A percentile compares a stretch with the other conserved stretches of the same genome.
Evolutionary conservation across 257 asterid species (phyloP).

Genomic region (Gentiana dahurica): DNA sequence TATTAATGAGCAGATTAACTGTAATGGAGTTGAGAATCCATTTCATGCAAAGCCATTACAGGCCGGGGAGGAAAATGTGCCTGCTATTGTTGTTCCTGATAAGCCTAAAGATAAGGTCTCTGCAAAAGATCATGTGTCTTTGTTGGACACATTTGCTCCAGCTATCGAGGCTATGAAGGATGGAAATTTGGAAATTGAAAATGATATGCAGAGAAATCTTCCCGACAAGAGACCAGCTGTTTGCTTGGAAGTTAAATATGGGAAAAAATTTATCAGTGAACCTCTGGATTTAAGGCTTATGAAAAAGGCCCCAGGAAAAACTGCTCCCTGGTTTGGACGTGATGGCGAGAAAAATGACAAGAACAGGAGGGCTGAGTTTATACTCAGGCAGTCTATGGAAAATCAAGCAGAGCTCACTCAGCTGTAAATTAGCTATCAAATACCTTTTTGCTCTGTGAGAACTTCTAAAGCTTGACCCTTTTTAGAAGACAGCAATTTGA

Average conservation of each 20-base stretch:
- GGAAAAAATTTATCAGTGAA: conserved; percentile 66
- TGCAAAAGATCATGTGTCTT: conserved; percentile 34
- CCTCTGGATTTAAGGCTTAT: conserved; percentile 77
- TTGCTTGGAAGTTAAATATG: conserved; percentile 57
- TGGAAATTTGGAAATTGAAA: conserved; percentile 51
- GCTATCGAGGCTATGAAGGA: conserved; percentile 94
- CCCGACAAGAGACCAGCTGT: conserved; percentile 57
- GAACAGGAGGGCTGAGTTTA: conserved; percentile 78
- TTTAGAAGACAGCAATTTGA: conserved; percentile 38
- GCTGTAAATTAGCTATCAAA: conserved; percentile 59
- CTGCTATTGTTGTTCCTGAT: conserved; percentile 30
- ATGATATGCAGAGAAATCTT: conserved; percentile 36
- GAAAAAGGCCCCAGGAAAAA: conserved; percentile 44
- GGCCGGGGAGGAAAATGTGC: conserved; percentile 40
- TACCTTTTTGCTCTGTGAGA: conserved; percentile 26
- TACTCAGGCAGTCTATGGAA: conserved; percentile 63
- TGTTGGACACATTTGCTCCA: conserved; percentile 86
- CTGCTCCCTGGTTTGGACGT: conserved; percentile 49
- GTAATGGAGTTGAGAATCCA: conserved; percentile 28
- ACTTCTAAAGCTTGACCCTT: conserved; percentile 13
- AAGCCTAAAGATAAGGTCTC: conserved; percentile 24
- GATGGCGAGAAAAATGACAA: conserved; percentile 88
- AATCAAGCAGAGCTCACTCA: conserved; percentile 78
- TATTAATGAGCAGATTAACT: conserved; percentile 16
- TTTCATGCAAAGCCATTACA: conserved; percentile 33